phyloP scores from a whole-genome alignment of 352 stramenopile genomes.

The Globisporangium cederbergense region DNA sequence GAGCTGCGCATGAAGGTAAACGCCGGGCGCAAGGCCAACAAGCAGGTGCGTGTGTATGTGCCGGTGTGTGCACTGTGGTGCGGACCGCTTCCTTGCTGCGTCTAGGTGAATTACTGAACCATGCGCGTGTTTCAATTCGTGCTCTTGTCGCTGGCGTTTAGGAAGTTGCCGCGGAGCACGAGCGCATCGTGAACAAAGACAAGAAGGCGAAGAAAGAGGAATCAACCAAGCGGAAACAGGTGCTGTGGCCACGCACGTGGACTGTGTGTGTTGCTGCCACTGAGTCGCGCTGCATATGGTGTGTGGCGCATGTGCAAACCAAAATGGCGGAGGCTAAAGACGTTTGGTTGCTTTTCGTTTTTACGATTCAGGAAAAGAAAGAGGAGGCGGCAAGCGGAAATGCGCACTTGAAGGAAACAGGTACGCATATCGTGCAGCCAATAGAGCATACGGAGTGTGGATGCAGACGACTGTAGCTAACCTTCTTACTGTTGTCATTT shows the following conservation, averaged over 20 bases:
- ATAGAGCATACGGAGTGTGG: background rate
- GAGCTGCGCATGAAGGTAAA: constrained; percentile 87
- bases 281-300: background rate
- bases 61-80: background rate
- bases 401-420: constrained; percentile 64
- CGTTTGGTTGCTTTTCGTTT: background rate
- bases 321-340: background rate
- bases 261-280: background rate
- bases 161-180: constrained; percentile 71
- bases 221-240: constrained; percentile 50
- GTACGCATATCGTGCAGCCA: constrained; percentile 20
- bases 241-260: constrained; percentile 4
- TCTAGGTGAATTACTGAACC: background rate
- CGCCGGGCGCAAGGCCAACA: constrained; percentile 74
- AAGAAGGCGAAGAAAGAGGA: constrained; percentile 63
- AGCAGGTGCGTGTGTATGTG: constrained; percentile 36
- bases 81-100: background rate
- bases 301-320: too few relatives aligned
- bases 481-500: background rate
- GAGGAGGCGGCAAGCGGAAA: constrained; percentile 32
- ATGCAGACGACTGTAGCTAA: background rate
- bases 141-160: constrained; percentile 15
- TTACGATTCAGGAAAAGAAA: constrained; percentile 48
- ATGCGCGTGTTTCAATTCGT: background rate
- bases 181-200: constrained; percentile 62